Evolutionary conservation across 441 rosid genomes (phyloP), one percentile per base, ranked within the genome.

Genomic region (Breynia disticha): DNA sequence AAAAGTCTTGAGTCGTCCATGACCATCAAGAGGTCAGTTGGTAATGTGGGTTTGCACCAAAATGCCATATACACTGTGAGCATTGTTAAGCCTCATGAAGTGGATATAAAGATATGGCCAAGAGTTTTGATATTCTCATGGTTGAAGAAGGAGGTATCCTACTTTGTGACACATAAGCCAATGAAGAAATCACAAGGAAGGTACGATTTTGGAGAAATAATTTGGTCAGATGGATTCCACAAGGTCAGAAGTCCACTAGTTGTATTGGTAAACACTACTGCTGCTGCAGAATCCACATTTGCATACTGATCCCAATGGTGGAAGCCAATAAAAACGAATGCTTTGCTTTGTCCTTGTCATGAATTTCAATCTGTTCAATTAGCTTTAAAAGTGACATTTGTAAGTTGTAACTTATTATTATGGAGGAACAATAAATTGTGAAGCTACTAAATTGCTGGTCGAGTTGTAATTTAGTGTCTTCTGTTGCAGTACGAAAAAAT

Each of bases 81-180:
- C 7, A 53, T 76, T 38, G 54, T 69, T 6, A 63, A 56, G 67
- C 87, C 91, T 4, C 43, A 67, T 19, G 95, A 91, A 44, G 84
- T 83, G 21, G 74, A 69, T 39, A 87, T 83, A 11, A 44, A 28
- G 20, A 56, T 86, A 4, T 83, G 91, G 87, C 89, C 95, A 5
- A 59, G 58, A 56, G 46, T 76, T 14, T 21, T 83, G 50, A 7
- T 79, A 14, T 81, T 83, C 67, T 60, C 85, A 0, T 65, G 38
- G n/a, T 60, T 57, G 7, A 63, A 32, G 56, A 61, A 69, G 4
- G 79, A 79, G 61, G 45, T 62, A 11, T 60, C 83, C 3, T 81
- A 72, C 16, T 75, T 68, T 38, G 80, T 79, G 49, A 81, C 79
- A 0, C 51, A 83, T 15, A 64, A 56, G 14, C 78, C 83, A 19